Evolutionary conservation across 2,329 filamentous ascomycete species (phyloP).

Genomic region (Aschersonia sp.): DNA sequence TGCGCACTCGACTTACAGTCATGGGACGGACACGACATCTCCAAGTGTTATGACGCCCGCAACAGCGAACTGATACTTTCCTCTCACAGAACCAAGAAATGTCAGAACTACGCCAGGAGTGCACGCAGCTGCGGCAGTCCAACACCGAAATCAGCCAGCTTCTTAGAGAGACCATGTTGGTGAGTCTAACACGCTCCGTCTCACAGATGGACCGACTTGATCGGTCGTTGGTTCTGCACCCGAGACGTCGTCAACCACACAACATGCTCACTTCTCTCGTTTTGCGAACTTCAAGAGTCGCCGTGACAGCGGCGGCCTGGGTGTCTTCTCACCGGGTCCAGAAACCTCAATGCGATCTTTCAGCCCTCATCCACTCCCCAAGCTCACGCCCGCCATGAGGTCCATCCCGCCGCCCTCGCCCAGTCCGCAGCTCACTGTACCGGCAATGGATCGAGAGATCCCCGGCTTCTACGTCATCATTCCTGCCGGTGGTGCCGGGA

Average conservation of each 20-base stretch:
- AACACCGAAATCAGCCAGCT: conserved; percentile 10
- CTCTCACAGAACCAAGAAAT: conserved; percentile 9
- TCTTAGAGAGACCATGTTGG: conserved; percentile 9
- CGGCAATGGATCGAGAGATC: conserved; percentile 9
- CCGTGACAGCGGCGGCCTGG: conserved; percentile 3
- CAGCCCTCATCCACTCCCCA: conserved; percentile 5
- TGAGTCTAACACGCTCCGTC: conserved; percentile 2
- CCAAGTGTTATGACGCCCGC: background rate
- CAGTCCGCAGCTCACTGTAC: conserved; percentile 4
- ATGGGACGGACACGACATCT: no score
- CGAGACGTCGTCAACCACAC: background rate
- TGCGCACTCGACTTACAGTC: no score
- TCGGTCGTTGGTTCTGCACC: no score
- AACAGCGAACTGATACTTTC: background rate
- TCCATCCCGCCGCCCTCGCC: conserved; percentile 5
- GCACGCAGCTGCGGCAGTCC: conserved; percentile 10
- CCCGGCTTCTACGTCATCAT: conserved; percentile 14
- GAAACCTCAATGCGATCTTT: conserved; percentile 5
- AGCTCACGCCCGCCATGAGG: conserved; percentile 5
- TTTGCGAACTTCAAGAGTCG: background rate
- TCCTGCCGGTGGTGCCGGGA: conserved; percentile 13
- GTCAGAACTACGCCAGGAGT: conserved; percentile 10
- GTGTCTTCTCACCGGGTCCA: conserved; percentile 1
- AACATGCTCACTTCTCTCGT: background rate
- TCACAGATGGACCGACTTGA: background rate